Base-by-base conservation (phyloP, 2,329 filamentous ascomycete genomes). In the Metarhizium brunneum region DNA sequence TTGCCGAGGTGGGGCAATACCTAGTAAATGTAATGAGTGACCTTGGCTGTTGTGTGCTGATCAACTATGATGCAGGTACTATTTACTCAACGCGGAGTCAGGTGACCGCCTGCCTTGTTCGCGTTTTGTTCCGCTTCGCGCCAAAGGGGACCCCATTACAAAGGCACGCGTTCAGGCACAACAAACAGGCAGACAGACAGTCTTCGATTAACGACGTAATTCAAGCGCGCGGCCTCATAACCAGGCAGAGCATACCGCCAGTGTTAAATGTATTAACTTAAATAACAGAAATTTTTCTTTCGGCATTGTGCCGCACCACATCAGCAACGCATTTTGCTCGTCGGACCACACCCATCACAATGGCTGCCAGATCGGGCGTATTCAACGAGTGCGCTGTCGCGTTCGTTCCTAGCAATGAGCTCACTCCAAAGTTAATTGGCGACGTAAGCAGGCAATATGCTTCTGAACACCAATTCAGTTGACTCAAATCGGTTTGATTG, bases 371-470 rank as follows among this genome's bases (percentile, higher is more conserved):
- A n/a, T 56, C 62, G 38, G 60, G 65, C 54, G 60, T 75, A 56
- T 77, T 78, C 61, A 58, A 65, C 58, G 70, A 75, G 57, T 77
- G 75, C 66, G 60, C 65, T 8, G 66, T 78, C 59, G 73, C 73
- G 40, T 78, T 78, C 60, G 74, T 78, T 42, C 69, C 74, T 1
- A 76, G 74, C 63, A 67, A 63, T 42, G 60, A 64, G 16, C 65
- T 78, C 18, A 64, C 73, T 10, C 68, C 71, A 1, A 75, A 69
- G 52, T 60, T 71, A 4, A 74, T 77, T 50, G 63, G 68, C 54
- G 73, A 76, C 60, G 74, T 77, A 59, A 16, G 63, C 58, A 36
- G 13, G 25, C n/a, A 25, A 11, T 3, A 20, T 20, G 7, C 10
- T 7, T 8, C 18, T 43, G 20, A 7, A 2, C 2, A 5, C 8